Percentiles rank a stretch among this genome's conserved stretches.
Evolutionary conservation across 345 rosid species (phyloP).

Genomic region (Turnera subulata): DNA sequence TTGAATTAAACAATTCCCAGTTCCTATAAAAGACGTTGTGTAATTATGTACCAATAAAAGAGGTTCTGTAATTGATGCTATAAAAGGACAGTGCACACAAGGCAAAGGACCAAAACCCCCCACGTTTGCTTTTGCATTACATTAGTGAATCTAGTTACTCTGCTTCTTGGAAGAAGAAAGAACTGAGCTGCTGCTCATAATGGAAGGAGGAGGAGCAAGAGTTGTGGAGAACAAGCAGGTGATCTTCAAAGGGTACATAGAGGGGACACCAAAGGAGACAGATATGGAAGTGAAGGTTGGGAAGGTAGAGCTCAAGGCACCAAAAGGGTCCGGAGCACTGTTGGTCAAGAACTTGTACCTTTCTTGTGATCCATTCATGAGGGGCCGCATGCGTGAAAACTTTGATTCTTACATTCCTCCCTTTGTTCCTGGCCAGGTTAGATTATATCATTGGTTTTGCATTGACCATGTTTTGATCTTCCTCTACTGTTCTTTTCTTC

Average conservation of each 20-base stretch:
- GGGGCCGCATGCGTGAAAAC: constrained; percentile 42
- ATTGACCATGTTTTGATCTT: no score
- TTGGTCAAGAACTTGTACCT: constrained; percentile 50
- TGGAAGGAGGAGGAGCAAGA: not conserved
- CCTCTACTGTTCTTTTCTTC: no score
- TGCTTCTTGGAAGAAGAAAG: no score
- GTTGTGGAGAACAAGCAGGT: constrained; percentile 43
- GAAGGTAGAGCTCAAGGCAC: constrained; percentile 30
- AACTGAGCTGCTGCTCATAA: not conserved
- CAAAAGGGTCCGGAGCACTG: constrained; percentile 35
- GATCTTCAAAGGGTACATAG: constrained; percentile 43
- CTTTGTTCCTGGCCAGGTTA: constrained; percentile 41
- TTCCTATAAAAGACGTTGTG: no score
- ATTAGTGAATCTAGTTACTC: no score
- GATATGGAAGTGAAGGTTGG: constrained; percentile 46
- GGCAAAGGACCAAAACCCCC: no score
- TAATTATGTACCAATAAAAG: no score
- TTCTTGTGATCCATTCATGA: constrained; percentile 59
- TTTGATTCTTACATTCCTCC: constrained; percentile 39
- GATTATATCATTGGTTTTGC: no score
- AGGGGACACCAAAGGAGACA: constrained; percentile 35
- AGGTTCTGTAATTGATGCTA: no score
- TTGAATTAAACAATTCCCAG: no score
- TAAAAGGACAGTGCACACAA: no score
- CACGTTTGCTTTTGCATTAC: no score